Percentiles rank a stretch among this genome's conserved stretches.
Evolutionary conservation across 2,329 filamentous ascomycete genomes (phyloP).

Genomic region (Dryadomyces quercus-mongolicae): DNA sequence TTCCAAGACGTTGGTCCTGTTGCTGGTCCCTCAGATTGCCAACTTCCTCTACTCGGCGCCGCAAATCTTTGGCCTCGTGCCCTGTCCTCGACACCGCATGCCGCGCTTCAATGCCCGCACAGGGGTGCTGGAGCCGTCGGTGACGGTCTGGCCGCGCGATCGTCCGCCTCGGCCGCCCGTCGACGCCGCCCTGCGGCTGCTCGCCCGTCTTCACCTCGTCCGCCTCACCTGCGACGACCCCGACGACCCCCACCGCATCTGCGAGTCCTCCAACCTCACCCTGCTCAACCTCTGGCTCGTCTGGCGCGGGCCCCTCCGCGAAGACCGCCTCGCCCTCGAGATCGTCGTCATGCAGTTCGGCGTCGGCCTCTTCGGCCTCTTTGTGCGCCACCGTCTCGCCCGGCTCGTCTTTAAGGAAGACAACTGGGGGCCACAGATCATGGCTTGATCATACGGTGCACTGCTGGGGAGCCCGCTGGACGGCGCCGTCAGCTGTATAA

Average conservation of each 20-base stretch:
- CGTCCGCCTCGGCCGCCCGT: constrained; percentile 57
- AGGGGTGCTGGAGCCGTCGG: constrained; percentile 74
- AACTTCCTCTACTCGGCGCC: constrained; percentile 93
- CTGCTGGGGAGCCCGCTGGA: background rate
- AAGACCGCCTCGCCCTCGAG: constrained; percentile 71
- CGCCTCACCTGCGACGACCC: constrained; percentile 50
- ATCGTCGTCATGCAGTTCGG: constrained; percentile 66
- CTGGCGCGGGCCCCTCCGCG: constrained; percentile 82
- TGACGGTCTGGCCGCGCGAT: constrained; percentile 59
- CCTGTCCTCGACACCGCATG: constrained; percentile 84
- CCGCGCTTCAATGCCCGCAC: constrained; percentile 79
- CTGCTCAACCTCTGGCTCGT: constrained; percentile 93
- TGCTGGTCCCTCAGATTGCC: constrained; percentile 88
- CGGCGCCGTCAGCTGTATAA: background rate
- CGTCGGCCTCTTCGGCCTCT: constrained; percentile 70
- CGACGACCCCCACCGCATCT: constrained; percentile 56
- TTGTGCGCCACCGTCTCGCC: constrained; percentile 76
- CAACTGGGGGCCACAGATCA: constrained; percentile 44
- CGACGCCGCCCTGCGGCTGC: constrained; percentile 49
- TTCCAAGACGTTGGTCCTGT: constrained; percentile 84
- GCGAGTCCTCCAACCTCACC: constrained; percentile 81
- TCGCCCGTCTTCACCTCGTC: constrained; percentile 57
- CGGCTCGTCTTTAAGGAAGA: constrained; percentile 83
- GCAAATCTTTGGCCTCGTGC: constrained; percentile 80
- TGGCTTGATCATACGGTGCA: background rate